Evolutionary conservation across 441 rosid genomes (phyloP).

Genomic region (Capsella rubella): DNA sequence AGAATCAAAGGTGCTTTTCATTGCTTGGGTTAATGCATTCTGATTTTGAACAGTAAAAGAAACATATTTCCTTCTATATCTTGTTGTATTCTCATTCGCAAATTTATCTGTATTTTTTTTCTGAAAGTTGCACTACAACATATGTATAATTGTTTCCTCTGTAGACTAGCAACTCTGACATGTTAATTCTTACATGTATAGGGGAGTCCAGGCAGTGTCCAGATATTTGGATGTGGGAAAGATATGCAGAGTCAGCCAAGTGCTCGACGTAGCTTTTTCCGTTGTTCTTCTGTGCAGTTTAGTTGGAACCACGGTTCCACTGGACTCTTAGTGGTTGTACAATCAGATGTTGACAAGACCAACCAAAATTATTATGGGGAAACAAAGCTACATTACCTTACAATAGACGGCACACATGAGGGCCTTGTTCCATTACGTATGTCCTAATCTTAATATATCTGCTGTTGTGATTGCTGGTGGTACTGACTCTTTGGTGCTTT

Average conservation of each 20-base stretch:
- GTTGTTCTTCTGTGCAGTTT: slow-evolving; percentile 86
- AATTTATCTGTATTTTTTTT: background rate
- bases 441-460: slow-evolving; percentile 43
- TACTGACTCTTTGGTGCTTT: slow-evolving; percentile 47
- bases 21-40: slow-evolving; percentile 13
- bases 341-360: slow-evolving; percentile 93
- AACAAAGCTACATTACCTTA: slow-evolving; percentile 84
- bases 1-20: slow-evolving; percentile 78
- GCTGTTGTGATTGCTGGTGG: slow-evolving; percentile 24
- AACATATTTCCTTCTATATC: background rate
- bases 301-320: slow-evolving; percentile 85
- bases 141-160: background rate
- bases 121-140: slow-evolving; percentile 18
- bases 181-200: slow-evolving; percentile 40
- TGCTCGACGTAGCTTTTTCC: slow-evolving; percentile 84
- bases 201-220: slow-evolving; percentile 96
- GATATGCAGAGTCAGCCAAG: slow-evolving; percentile 75
- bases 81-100: background rate
- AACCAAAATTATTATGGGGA: slow-evolving; percentile 95
- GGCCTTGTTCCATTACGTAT: slow-evolving; percentile 90
- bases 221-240: slow-evolving; percentile 73
- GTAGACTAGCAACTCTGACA: slow-evolving; percentile 30
- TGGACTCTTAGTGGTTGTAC: slow-evolving; percentile 83
- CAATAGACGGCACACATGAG: slow-evolving; percentile 80
- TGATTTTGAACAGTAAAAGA: background rate